Conservation (phyloP, 2,329 filamentous ascomycete species). For the Calonectria pseudoreteaudii region DNA sequence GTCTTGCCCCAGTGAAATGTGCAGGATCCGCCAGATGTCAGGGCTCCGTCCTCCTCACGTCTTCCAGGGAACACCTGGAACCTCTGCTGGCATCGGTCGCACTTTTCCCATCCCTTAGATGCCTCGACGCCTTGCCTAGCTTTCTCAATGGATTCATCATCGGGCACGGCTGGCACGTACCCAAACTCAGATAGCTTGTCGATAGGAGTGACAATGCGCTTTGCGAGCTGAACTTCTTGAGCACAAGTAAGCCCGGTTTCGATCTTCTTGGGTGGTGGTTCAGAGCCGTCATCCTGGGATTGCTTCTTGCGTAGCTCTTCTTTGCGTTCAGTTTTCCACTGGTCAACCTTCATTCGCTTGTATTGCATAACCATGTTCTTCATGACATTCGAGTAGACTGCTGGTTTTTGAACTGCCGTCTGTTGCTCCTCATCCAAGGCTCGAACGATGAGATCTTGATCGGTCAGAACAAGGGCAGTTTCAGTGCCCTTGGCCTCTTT, state of each 20-base stretch:
- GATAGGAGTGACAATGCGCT: conserved; percentile 73
- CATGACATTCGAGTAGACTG: conserved; percentile 85
- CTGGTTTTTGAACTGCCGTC: conserved; percentile 72
- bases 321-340: conserved; percentile 76
- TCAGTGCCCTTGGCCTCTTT: conserved; percentile 63
- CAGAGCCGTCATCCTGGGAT: conserved; percentile 46
- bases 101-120: conserved; percentile 84
- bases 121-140: conserved; percentile 74
- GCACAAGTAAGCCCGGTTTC: conserved; percentile 75
- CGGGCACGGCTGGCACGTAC: conserved; percentile 79
- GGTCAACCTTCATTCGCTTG: conserved; percentile 77
- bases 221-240: conserved; percentile 77
- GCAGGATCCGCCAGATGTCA: conserved; percentile 83
- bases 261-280: conserved; percentile 62
- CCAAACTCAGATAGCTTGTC: conserved; percentile 74
- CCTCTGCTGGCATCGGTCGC: conserved; percentile 85
- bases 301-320: conserved; percentile 46
- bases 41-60: conserved; percentile 78
- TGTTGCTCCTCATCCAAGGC: conserved; percentile 84
- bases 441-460: conserved; percentile 75
- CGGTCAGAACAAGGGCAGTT: conserved; percentile 65
- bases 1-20: conserved; percentile 83
- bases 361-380: conserved; percentile 83
- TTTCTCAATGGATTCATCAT: conserved; percentile 72
- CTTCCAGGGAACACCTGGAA: conserved; percentile 95